phyloP scores from a whole-genome alignment of 2,329 filamentous ascomycete genomes.

The Aspergillus sp. region DNA sequence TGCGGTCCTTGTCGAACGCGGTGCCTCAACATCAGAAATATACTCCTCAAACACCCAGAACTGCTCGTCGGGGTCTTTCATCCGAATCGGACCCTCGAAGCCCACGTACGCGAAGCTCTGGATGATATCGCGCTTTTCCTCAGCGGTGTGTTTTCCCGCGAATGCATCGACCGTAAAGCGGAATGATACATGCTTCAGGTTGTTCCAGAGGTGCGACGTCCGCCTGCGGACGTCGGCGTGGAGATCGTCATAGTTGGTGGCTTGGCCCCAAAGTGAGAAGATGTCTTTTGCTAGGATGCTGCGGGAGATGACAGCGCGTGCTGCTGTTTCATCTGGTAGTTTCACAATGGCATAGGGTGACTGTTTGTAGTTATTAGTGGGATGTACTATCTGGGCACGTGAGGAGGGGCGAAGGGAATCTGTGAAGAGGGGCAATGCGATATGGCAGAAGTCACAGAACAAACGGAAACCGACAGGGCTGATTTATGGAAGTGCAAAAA shows the following conservation, averaged over 20 bases:
- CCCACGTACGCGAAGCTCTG: constrained; percentile 72
- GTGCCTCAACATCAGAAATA: constrained; percentile 40
- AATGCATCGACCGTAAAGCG: constrained; percentile 81
- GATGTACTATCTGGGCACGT: constrained; percentile 9
- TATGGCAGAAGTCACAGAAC: neutral
- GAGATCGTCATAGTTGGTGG: constrained; percentile 58
- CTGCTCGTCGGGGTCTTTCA: constrained; percentile 65
- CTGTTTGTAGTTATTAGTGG: constrained; percentile 39
- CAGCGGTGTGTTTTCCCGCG: constrained; percentile 60
- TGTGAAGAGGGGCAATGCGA: neutral
- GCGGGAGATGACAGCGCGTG: constrained; percentile 61
- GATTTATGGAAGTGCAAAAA: neutral
- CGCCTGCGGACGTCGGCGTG: constrained; percentile 57
- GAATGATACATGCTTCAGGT: constrained; percentile 63
- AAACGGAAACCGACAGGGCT: constrained; percentile 2
- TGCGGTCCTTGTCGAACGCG: constrained; percentile 4
- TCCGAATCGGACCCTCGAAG: constrained; percentile 69
- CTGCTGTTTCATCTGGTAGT: constrained; percentile 59
- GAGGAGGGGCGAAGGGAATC: constrained; percentile 7
- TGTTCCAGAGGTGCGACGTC: constrained; percentile 59
- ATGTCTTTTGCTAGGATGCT: constrained; percentile 77
- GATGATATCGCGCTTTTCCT: constrained; percentile 66
- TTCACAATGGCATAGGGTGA: constrained; percentile 78
- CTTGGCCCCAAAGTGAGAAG: constrained; percentile 82
- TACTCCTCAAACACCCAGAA: constrained; percentile 84